Percentiles rank a stretch among this genome's conserved stretches.
These are phyloP conservation scores for Puccinia sorghi DNA, from an alignment of 1,284 basidiomycete genomes.

Conservation along the genomic window DNA sequence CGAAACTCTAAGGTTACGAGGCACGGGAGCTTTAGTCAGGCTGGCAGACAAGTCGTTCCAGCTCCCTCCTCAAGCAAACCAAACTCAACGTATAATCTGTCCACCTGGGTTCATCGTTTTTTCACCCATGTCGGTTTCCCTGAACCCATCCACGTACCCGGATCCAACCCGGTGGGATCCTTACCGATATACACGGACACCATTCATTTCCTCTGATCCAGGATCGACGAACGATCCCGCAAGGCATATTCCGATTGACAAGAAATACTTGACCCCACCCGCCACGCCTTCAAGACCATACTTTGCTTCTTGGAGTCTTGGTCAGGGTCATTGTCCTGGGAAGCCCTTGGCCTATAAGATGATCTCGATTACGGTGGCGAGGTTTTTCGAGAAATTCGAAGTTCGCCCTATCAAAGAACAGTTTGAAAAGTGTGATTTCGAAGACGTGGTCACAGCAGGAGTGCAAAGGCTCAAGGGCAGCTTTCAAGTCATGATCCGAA, in stretches of 20 bases:
- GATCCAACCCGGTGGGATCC: conserved; percentile 43
- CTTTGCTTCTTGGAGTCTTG: conserved; percentile 44
- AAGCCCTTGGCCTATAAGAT: conserved; percentile 46
- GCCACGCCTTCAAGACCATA: conserved; percentile 22
- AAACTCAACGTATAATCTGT: conserved; percentile 13
- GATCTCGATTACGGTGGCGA: conserved; percentile 38
- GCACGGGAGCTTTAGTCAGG: conserved; percentile 44
- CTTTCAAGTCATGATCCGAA: conserved; percentile 26
- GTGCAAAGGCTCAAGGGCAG: conserved; percentile 33
- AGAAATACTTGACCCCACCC: conserved; percentile 13
- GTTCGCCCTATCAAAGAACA: not conserved
- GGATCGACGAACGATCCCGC: not conserved
- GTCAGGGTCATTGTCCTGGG: conserved; percentile 46
- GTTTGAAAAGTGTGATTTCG: conserved; percentile 20
- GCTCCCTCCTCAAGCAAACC: conserved; percentile 1
- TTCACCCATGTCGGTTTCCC: conserved; percentile 41
- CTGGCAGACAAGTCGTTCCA: conserved; percentile 37
- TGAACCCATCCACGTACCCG: conserved; percentile 22
- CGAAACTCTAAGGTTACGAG: conserved; percentile 44
- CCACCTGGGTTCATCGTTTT: conserved; percentile 44
- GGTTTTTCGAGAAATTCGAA: conserved; percentile 46
- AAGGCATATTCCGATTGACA: conserved; percentile 32
- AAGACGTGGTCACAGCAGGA: conserved; percentile 44
- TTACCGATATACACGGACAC: conserved; percentile 19
- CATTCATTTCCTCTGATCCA: conserved; percentile 19